Conservation (phyloP, 2,329 filamentous ascomycete genomes). For the Aspergillus hortae region DNA sequence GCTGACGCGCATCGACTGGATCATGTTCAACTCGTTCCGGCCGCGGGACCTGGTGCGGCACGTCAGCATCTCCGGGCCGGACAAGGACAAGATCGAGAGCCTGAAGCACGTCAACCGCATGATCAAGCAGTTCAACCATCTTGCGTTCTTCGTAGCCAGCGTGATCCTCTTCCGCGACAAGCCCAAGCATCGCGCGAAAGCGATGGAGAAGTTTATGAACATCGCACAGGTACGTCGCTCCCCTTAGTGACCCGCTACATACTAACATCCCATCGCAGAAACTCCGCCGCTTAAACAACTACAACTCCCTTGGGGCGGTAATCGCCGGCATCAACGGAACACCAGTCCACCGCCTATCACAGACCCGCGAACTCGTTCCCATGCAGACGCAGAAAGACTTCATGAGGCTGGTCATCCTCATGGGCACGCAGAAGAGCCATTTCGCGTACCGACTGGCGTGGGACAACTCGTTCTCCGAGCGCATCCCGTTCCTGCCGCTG, state of each 20-base stretch:
- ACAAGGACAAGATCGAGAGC: slow-evolving; percentile 59
- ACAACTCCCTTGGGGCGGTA: slow-evolving; percentile 91
- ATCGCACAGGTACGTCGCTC: too few relatives aligned
- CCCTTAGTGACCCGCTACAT: too few relatives aligned
- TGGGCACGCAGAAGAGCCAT: slow-evolving; percentile 89
- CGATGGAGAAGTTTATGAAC: slow-evolving; percentile 93
- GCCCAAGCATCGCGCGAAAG: slow-evolving; percentile 85
- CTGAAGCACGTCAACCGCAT: slow-evolving; percentile 88
- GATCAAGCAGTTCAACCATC: slow-evolving; percentile 87
- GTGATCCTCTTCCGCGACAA: slow-evolving; percentile 89
- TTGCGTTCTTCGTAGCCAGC: slow-evolving; percentile 77
- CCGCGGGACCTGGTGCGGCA: slow-evolving; percentile 90
- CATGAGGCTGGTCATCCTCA: slow-evolving; percentile 81
- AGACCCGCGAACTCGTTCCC: slow-evolving; percentile 74
- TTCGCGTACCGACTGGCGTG: slow-evolving; percentile 95
- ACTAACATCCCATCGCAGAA: slow-evolving; percentile 48
- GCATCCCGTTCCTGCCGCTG: slow-evolving; percentile 90
- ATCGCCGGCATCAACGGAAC: slow-evolving; percentile 89
- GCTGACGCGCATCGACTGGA: slow-evolving; percentile 93
- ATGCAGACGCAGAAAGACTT: slow-evolving; percentile 75
- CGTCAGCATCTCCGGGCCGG: slow-evolving; percentile 65
- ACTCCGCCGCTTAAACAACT: slow-evolving; percentile 89
- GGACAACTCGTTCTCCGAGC: slow-evolving; percentile 87
- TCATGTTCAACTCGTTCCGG: slow-evolving; percentile 93
- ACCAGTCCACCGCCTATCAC: slow-evolving; percentile 75